These are phyloP conservation scores for Penicillium sp. DNA, from an alignment of 2,329 filamentous ascomycete genomes.

Conservation along the genomic window DNA sequence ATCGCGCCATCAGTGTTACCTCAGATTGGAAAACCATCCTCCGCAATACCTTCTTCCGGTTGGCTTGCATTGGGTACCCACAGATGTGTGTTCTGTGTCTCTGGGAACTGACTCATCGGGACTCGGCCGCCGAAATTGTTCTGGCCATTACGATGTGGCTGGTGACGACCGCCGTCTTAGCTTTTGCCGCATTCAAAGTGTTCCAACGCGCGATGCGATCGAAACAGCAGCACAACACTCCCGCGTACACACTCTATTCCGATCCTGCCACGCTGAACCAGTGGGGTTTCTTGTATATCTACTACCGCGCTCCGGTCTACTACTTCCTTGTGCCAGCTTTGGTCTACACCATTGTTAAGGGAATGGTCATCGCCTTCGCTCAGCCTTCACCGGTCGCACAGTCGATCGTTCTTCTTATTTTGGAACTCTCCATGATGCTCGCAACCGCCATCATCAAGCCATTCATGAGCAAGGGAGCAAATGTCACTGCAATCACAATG, in stretches of 20 bases:
- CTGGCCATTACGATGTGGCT: slow-evolving; percentile 87
- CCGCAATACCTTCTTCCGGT: slow-evolving; percentile 89
- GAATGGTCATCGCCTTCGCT: slow-evolving; percentile 79
- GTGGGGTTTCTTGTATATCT: slow-evolving; percentile 96
- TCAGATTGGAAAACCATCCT: slow-evolving; percentile 90
- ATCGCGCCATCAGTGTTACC: slow-evolving; percentile 67
- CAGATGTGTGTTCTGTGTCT: slow-evolving; percentile 87
- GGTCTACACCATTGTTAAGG: slow-evolving; percentile 76
- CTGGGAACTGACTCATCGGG: slow-evolving; percentile 84
- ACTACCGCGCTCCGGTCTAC: slow-evolving; percentile 92
- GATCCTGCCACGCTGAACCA: slow-evolving; percentile 91
- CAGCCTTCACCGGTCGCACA: slow-evolving; percentile 71
- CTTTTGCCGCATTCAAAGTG: slow-evolving; percentile 85
- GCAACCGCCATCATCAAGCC: slow-evolving; percentile 78
- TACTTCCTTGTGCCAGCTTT: slow-evolving; percentile 86
- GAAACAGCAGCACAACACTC: slow-evolving; percentile 87
- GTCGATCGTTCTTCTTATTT: slow-evolving; percentile 77
- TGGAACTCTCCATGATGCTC: slow-evolving; percentile 77
- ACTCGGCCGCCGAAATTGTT: slow-evolving; percentile 82
- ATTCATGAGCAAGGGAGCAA: slow-evolving; percentile 98
- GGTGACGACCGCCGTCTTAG: slow-evolving; percentile 72
- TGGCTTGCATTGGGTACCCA: slow-evolving; percentile 85
- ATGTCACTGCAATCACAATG: slow-evolving; percentile 92
- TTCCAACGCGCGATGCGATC: slow-evolving; percentile 85
- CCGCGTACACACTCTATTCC: slow-evolving; percentile 93